A percentile compares a stretch with the other conserved stretches of the same genome.
Evolutionary conservation across 2,329 filamentous ascomycete species (phyloP).

Genomic region (Cladosporium halotolerans): DNA sequence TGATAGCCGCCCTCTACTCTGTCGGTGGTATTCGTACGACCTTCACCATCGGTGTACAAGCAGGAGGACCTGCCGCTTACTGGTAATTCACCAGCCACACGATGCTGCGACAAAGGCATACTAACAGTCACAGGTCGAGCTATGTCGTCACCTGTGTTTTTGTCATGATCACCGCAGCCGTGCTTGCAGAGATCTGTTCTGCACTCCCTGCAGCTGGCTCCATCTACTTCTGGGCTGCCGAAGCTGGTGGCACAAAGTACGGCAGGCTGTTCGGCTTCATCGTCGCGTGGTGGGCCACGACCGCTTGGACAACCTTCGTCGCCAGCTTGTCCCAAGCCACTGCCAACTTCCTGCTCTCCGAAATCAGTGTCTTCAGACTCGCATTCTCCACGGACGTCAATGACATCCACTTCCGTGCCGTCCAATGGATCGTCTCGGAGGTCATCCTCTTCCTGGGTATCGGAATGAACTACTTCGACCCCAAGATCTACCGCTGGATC

Average conservation of each 20-base stretch:
- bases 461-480: constrained; percentile 34
- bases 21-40: constrained; percentile 53
- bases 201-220: constrained; percentile 54
- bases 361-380: constrained; percentile 52
- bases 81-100: constrained; percentile 37
- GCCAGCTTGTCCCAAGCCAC: constrained; percentile 32
- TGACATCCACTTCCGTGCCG: constrained; percentile 53
- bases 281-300: constrained; percentile 61
- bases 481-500: constrained; percentile 42
- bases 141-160: constrained; percentile 55
- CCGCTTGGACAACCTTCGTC: constrained; percentile 51
- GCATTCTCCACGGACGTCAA: constrained; percentile 49
- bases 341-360: constrained; percentile 37
- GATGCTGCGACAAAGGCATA: neutral
- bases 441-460: constrained; percentile 37
- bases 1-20: constrained; percentile 53
- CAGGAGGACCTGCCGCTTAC: constrained; percentile 55
- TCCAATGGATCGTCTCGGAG: constrained; percentile 54
- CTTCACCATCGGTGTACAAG: constrained; percentile 57
- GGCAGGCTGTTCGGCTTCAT: constrained; percentile 54
- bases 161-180: constrained; percentile 55
- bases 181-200: constrained; percentile 56
- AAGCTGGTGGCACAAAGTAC: constrained; percentile 49
- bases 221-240: constrained; percentile 58
- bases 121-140: constrained; percentile 44